Conservation (phyloP, 1,284 basidiomycete genomes). For the Puccinia horiana region DNA sequence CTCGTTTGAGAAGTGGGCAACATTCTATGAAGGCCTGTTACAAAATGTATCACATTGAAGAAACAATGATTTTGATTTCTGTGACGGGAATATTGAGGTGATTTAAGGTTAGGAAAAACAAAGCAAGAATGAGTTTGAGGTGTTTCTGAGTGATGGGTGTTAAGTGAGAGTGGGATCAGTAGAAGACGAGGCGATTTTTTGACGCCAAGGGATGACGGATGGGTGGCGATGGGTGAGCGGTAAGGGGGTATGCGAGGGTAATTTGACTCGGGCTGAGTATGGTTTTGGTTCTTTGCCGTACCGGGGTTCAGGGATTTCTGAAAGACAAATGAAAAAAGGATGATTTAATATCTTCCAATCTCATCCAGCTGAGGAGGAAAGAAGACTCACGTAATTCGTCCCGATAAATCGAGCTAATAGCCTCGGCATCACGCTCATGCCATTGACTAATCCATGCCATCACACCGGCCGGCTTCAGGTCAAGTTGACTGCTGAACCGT, state of each 20-base stretch:
- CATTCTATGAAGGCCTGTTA: no score
- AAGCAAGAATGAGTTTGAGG: no score
- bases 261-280: slow-evolving; percentile 4
- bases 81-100: no score
- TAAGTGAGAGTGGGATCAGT: neutral
- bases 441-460: slow-evolving; percentile 41
- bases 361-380: neutral
- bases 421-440: slow-evolving; percentile 4
- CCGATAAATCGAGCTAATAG: slow-evolving; percentile 27
- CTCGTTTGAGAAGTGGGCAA: no score
- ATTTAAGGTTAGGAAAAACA: no score
- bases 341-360: neutral
- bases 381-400: slow-evolving; percentile 24
- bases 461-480: slow-evolving; percentile 7
- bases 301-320: slow-evolving; percentile 30
- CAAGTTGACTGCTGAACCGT: neutral
- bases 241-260: slow-evolving; percentile 22
- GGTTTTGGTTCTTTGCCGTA: slow-evolving; percentile 40
- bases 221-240: slow-evolving; percentile 47
- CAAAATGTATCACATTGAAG: no score
- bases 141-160: neutral
- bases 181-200: slow-evolving; percentile 1
- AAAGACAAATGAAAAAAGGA: neutral
- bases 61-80: no score
- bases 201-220: slow-evolving; percentile 37